A percentile compares a stretch with the other conserved stretches of the same genome.
Evolutionary conservation across 352 stramenopile species (phyloP).

Genomic region (Blastocystis hominis): DNA sequence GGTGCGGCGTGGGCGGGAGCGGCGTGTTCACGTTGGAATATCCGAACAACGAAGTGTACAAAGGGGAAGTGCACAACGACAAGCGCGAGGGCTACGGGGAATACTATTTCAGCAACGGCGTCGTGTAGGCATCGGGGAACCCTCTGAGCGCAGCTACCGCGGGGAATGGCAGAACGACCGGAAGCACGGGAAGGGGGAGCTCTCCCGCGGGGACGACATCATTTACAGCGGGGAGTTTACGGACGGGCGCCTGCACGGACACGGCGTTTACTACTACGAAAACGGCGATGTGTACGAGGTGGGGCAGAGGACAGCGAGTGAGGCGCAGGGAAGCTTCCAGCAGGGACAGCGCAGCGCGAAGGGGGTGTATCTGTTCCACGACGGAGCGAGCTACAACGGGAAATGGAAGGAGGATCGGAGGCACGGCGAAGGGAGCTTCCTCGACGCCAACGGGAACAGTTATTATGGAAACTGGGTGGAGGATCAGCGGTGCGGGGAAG

Average conservation of each 20-base stretch:
- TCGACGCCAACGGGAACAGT: conserved; percentile 20
- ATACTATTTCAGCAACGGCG: conserved; percentile 55
- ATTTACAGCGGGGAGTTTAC: conserved; percentile 31
- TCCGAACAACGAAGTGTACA: conserved; percentile 50
- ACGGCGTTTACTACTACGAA: conserved; percentile 55
- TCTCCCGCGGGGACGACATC: conserved; percentile 8
- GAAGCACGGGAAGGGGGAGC: conserved; percentile 26
- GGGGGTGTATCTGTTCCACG: conserved; percentile 32
- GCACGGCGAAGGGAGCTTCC: neutral
- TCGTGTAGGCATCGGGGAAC: neutral
- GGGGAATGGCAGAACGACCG: conserved; percentile 50
- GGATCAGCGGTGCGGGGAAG: neutral
- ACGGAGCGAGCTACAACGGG: conserved; percentile 33
- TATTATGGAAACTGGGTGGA: conserved; percentile 45
- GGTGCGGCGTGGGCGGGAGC: neutral
- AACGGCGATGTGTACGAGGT: conserved; percentile 54
- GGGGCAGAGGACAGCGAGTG: neutral
- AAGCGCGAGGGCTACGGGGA: conserved; percentile 56
- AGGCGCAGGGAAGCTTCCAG: conserved; percentile 18
- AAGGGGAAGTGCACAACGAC: conserved; percentile 51
- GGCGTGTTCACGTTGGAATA: conserved; percentile 46
- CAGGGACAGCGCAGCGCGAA: neutral
- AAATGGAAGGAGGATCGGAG: conserved; percentile 51
- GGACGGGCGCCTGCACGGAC: conserved; percentile 44
- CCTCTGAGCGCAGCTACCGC: neutral